These are phyloP conservation scores for Aspergillus baeticus DNA, from an alignment of 495 filamentous ascomycete genomes.

Conservation along the genomic window DNA sequence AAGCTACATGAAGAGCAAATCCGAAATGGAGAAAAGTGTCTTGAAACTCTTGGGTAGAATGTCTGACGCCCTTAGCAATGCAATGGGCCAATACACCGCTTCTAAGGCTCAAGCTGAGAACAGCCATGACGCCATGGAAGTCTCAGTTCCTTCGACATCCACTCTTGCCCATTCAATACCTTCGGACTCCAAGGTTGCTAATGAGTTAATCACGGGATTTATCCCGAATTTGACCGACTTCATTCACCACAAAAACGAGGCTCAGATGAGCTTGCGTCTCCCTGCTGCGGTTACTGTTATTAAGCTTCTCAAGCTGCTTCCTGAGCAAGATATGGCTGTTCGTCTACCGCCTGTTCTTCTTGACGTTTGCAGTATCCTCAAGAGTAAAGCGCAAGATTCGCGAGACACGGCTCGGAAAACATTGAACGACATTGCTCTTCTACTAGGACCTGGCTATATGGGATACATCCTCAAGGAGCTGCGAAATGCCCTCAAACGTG, in stretches of 20 bases:
- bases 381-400: constrained; percentile 83
- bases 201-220: constrained; percentile 71
- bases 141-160: constrained; percentile 30
- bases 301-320: constrained; percentile 80
- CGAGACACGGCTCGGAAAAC: constrained; percentile 89
- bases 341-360: constrained; percentile 80
- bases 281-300: constrained; percentile 83
- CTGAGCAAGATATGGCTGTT: constrained; percentile 64
- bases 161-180: constrained; percentile 67
- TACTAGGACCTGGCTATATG: constrained; percentile 80
- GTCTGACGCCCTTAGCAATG: constrained; percentile 67
- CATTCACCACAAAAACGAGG: constrained; percentile 91
- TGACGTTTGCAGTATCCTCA: constrained; percentile 88
- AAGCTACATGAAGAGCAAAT: constrained; percentile 74
- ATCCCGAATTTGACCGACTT: constrained; percentile 74
- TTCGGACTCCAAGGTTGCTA: constrained; percentile 63
- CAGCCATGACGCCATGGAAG: constrained; percentile 30
- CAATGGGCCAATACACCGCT: constrained; percentile 44
- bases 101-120: constrained; percentile 30
- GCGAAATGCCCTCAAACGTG: constrained; percentile 71
- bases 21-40: constrained; percentile 80
- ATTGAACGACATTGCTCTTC: constrained; percentile 71
- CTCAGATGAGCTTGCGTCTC: constrained; percentile 85
- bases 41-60: constrained; percentile 78
- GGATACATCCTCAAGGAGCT: constrained; percentile 93